A percentile compares a stretch with the other conserved stretches of the same genome.
phyloP scores from a whole-genome alignment of 2,329 filamentous ascomycete species.

The Nemania diffusa region DNA sequence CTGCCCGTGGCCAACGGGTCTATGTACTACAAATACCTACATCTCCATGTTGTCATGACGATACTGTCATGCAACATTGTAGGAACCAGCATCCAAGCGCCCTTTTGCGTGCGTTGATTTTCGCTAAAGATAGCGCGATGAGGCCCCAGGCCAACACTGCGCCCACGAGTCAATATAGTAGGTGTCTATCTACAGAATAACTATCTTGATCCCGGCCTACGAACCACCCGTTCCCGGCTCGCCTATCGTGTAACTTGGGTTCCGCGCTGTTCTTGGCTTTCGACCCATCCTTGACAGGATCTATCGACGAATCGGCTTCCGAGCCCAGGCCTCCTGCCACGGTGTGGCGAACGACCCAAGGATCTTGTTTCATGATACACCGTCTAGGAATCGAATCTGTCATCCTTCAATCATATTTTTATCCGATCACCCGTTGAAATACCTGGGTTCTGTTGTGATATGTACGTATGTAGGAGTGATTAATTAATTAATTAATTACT shows the following conservation, averaged over 20 bases:
- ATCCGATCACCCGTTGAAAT: conserved; percentile 2
- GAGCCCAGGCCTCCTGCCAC: not conserved
- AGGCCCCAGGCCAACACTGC: not conserved
- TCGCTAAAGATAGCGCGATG: conserved; percentile 5
- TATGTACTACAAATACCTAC: not conserved
- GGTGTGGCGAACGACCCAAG: conserved; percentile 1
- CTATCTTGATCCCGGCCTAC: conserved; percentile 19
- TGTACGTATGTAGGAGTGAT: too few species aligned
- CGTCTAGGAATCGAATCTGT: conserved; percentile 3
- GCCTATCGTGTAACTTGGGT: conserved; percentile 12
- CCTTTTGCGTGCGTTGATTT: not conserved
- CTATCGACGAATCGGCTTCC: conserved; percentile 23
- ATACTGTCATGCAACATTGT: conserved; percentile 27
- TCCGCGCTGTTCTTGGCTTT: conserved; percentile 25
- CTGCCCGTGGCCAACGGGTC: conserved; percentile 15
- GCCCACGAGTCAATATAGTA: not conserved
- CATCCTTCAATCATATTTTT: not conserved
- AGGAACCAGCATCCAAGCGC: not conserved
- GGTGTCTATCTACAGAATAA: too few species aligned
- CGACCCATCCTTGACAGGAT: conserved; percentile 1
- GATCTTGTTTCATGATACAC: conserved; percentile 26
- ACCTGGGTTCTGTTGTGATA: not conserved
- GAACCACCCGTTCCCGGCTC: conserved; percentile 23
- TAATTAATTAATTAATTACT: not conserved
- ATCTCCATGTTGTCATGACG: conserved; percentile 24